Evolutionary conservation across 2,329 filamentous ascomycete genomes (phyloP).

Genomic region (Neopestalotiopsis rosae): DNA sequence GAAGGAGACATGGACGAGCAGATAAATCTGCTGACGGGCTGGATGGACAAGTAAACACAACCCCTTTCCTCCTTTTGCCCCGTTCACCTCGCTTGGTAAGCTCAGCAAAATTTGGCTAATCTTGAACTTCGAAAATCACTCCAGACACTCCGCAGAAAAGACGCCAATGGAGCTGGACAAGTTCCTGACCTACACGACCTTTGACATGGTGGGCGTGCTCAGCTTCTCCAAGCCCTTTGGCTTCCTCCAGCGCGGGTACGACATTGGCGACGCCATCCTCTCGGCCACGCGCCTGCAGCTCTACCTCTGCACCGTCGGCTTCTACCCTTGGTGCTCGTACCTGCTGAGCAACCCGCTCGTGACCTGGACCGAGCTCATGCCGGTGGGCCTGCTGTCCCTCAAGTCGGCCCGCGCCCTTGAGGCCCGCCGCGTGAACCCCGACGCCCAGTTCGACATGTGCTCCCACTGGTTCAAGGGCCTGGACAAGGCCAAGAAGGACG

Average conservation of each 20-base stretch:
- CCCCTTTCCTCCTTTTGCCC: not conserved
- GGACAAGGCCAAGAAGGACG: not conserved
- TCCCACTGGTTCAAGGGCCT: constrained; percentile 1
- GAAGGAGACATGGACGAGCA: constrained; percentile 21
- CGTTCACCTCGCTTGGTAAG: not conserved
- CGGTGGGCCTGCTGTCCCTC: constrained; percentile 33
- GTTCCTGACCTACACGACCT: constrained; percentile 34
- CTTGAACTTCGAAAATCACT: too few species aligned
- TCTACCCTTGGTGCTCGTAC: constrained; percentile 29
- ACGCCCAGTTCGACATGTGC: not conserved
- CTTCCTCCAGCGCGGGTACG: constrained; percentile 33
- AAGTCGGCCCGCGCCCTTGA: not conserved
- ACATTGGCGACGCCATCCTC: constrained; percentile 36
- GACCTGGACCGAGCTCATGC: constrained; percentile 32
- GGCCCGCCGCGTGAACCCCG: not conserved
- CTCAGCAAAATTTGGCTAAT: too few species aligned
- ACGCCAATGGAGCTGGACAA: constrained; percentile 28
- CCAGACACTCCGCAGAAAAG: not conserved
- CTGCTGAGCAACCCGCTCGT: constrained; percentile 35
- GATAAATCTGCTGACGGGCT: constrained; percentile 23
- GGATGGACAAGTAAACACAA: constrained; percentile 23
- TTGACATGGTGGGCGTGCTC: constrained; percentile 38
- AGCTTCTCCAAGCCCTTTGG: constrained; percentile 37
- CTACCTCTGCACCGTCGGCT: constrained; percentile 30
- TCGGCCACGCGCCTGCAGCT: constrained; percentile 24